Conservation (phyloP, 176 grass and related monocot genomes). For the Oryza longistaminata region DNA sequence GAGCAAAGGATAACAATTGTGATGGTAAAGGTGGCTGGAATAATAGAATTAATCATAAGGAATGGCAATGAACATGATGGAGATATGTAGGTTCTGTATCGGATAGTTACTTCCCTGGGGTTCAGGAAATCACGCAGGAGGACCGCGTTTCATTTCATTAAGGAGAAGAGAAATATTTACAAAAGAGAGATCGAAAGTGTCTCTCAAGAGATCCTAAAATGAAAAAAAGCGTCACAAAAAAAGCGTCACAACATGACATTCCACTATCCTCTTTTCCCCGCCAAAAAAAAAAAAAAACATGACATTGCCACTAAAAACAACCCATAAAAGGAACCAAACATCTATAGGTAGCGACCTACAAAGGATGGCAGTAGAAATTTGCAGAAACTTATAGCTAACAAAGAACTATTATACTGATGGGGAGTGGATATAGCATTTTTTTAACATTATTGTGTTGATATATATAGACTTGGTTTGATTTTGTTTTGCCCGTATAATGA, state of each 20-base stretch:
- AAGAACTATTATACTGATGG: neutral
- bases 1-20: neutral
- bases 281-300: too few relatives aligned
- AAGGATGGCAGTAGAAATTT: neutral
- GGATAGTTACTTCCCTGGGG: neutral
- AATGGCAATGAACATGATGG: neutral
- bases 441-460: slow-evolving; percentile 6
- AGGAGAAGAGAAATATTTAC: too few relatives aligned
- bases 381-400: neutral
- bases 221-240: too few relatives aligned
- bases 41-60: neutral
- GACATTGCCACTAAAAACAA: too few relatives aligned
- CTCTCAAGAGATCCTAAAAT: too few relatives aligned
- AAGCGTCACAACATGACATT: too few relatives aligned
- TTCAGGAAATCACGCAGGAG: neutral
- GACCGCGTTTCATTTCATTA: too few relatives aligned
- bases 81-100: neutral
- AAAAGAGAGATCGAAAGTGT: too few relatives aligned
- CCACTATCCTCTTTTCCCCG: too few relatives aligned
- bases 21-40: neutral
- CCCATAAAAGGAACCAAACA: too few relatives aligned
- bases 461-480: neutral
- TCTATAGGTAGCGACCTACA: too few relatives aligned
- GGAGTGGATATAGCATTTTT: slow-evolving; percentile 4
- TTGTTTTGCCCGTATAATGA: slow-evolving; percentile 7